Percentiles rank a stretch among this genome's conserved stretches.
Conservation (phyloP, 129 eudicot species). For the Artemisia annua region DNA sequence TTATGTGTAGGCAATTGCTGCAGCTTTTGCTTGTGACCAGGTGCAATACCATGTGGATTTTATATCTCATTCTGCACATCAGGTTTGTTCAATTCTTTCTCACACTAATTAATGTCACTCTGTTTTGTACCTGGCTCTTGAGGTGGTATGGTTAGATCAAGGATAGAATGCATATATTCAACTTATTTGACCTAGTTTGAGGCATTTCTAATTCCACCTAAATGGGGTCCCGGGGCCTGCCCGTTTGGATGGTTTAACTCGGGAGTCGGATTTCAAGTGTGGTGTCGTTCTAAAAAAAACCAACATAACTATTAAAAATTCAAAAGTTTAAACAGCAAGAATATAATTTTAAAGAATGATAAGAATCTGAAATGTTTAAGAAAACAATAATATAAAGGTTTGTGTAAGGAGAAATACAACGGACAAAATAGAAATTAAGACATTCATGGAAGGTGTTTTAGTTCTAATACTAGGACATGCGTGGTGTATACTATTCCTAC, state of each 20-base stretch:
- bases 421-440: conserved; percentile 7
- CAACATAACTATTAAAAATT: not conserved
- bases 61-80: conserved; percentile 84
- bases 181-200: not conserved
- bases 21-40: conserved; percentile 81
- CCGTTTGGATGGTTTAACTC: too few relatives aligned
- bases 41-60: conserved; percentile 62
- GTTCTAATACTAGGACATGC: conserved; percentile 10
- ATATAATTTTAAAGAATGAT: not conserved
- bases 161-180: too few relatives aligned
- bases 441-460: conserved; percentile 14
- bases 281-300: not conserved
- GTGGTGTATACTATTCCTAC: not conserved
- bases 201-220: not conserved
- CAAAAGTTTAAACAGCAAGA: conserved; percentile 4
- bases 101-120: not conserved
- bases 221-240: too few relatives aligned
- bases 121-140: not conserved
- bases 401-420: not conserved
- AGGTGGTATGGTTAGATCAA: not conserved
- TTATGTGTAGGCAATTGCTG: conserved; percentile 67
- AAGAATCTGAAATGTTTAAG: not conserved
- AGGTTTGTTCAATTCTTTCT: conserved; percentile 47
- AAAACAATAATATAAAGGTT: not conserved
- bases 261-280: too few relatives aligned